Conservation (phyloP, 306 rosid genomes). For the Vigna hirtella region DNA sequence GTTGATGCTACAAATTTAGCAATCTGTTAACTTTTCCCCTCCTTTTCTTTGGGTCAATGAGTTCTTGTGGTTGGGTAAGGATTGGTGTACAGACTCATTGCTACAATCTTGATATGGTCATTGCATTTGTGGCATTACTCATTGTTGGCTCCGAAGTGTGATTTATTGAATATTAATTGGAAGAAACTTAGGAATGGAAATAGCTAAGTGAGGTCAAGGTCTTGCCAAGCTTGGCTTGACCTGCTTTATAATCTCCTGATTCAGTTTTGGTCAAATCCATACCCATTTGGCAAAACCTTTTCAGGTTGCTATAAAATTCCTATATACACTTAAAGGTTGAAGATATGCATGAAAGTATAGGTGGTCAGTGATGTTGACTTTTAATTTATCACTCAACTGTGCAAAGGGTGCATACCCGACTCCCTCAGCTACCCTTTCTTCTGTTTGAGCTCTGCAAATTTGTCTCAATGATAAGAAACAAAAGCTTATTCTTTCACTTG, state of each 20-base stretch:
- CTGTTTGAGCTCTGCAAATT: neutral
- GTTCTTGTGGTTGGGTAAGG: neutral
- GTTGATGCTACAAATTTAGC: neutral
- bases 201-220: neutral
- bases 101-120: slow-evolving; percentile 11
- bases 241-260: neutral
- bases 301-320: neutral
- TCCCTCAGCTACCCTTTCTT: neutral
- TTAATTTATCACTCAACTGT: neutral
- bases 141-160: slow-evolving; percentile 21
- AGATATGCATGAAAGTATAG: neutral
- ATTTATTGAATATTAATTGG: neutral
- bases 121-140: neutral
- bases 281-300: neutral
- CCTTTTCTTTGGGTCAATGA: slow-evolving; percentile 11
- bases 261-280: neutral
- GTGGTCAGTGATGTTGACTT: neutral
- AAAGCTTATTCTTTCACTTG: slow-evolving; percentile 7
- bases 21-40: neutral
- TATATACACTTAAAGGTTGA: neutral
- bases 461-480: neutral
- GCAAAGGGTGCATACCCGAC: slow-evolving; percentile 6
- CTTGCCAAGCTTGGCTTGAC: neutral
- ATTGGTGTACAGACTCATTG: slow-evolving; percentile 35
- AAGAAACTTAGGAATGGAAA: neutral